A percentile compares a stretch with the other conserved stretches of the same genome.
Conservation (phyloP, 768 basidiomycete species). For the Suillus clintonianus region DNA sequence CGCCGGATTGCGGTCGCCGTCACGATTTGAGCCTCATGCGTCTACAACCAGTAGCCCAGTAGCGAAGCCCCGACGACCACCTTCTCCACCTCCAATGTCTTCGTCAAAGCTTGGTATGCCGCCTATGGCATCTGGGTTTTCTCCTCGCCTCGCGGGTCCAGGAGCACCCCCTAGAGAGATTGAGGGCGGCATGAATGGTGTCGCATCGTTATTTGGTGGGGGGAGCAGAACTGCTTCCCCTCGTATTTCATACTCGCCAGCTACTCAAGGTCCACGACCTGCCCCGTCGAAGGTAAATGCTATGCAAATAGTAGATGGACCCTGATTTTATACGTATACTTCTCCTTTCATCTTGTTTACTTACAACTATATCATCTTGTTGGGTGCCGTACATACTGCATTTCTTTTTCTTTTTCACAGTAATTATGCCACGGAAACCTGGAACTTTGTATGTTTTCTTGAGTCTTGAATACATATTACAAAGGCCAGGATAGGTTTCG, state of each 20-base stretch:
- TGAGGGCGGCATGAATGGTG: not conserved
- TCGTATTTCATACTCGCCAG: not conserved
- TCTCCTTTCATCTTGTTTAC: not conserved
- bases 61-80: constrained; percentile 4
- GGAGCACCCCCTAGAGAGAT: constrained; percentile 23
- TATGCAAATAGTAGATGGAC: constrained; percentile 2
- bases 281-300: constrained; percentile 1
- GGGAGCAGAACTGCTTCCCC: not conserved
- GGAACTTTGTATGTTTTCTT: constrained; percentile 4
- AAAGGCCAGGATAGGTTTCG: not conserved
- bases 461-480: not conserved
- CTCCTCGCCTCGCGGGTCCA: constrained; percentile 31
- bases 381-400: not conserved
- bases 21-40: not conserved
- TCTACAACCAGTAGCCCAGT: constrained; percentile 1
- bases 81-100: constrained; percentile 24
- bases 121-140: constrained; percentile 20
- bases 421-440: constrained; percentile 4
- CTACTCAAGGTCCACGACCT: not conserved
- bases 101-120: constrained; percentile 26
- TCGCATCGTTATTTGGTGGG: not conserved
- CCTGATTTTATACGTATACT: not conserved
- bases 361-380: not conserved
- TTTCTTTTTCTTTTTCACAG: not conserved
- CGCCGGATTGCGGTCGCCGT: not conserved